These are phyloP conservation scores for Phascolomyces articulosus DNA, from an alignment of 371 early-diverging fungal genomes.

Conservation along the genomic window DNA sequence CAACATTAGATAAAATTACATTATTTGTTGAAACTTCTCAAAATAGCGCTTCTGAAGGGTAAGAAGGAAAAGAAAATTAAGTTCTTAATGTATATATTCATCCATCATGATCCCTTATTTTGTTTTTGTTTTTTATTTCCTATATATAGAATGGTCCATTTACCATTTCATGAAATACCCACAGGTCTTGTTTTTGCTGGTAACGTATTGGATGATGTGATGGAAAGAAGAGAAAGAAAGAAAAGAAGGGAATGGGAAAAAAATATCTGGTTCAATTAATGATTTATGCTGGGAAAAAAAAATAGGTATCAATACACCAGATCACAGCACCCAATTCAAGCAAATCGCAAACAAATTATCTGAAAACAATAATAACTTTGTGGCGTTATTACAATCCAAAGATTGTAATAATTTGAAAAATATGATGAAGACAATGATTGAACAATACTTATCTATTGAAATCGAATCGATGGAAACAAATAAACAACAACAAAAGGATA, in stretches of 20 bases:
- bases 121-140: background rate
- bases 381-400: constrained; percentile 69
- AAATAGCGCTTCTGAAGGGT: constrained; percentile 2
- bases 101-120: too few relatives aligned
- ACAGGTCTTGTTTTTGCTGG: constrained; percentile 74
- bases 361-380: constrained; percentile 36
- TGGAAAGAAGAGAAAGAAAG: background rate
- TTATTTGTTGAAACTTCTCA: constrained; percentile 49
- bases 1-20: constrained; percentile 38
- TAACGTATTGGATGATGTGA: too few relatives aligned
- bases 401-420: constrained; percentile 61
- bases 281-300: background rate
- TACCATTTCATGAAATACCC: constrained; percentile 66
- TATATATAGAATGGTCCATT: constrained; percentile 12
- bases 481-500: constrained; percentile 31
- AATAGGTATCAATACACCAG: constrained; percentile 47
- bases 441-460: constrained; percentile 51
- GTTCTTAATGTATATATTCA: background rate
- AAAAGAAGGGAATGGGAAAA: background rate
- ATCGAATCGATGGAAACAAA: constrained; percentile 25
- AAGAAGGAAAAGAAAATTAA: constrained; percentile 10
- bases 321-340: constrained; percentile 45
- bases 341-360: constrained; percentile 50
- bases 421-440: constrained; percentile 64
- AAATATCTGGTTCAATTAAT: background rate